These are phyloP conservation scores for Euphrasia arctica DNA, from an alignment of 305 asterid genomes.

Conservation along the genomic window DNA sequence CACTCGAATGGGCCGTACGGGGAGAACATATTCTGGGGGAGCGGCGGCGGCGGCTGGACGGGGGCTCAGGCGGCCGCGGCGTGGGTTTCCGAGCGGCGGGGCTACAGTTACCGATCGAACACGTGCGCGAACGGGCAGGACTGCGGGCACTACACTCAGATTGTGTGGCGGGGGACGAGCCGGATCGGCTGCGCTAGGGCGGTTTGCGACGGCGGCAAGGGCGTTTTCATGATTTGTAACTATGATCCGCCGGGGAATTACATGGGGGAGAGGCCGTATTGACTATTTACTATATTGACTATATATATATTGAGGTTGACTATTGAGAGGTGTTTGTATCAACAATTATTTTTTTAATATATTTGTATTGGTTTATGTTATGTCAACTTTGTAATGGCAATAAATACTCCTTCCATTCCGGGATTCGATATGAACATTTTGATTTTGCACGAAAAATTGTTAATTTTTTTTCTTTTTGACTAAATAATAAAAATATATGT, in stretches of 20 bases:
- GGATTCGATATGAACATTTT: no score
- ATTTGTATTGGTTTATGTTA: no score
- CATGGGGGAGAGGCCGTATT: conserved; percentile 68
- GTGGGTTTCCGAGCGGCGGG: conserved; percentile 63
- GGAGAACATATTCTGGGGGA: conserved; percentile 82
- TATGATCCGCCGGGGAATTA: conserved; percentile 80
- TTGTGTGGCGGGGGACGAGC: conserved; percentile 63
- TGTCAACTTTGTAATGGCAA: no score
- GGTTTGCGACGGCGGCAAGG: conserved; percentile 45
- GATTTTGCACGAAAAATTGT: no score
- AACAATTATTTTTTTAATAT: no score
- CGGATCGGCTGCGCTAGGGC: conserved; percentile 71
- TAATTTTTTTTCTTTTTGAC: no score
- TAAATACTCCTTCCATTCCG: no score
- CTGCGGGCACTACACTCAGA: conserved; percentile 86
- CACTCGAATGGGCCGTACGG: conserved; percentile 79
- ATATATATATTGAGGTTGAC: neutral
- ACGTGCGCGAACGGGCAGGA: conserved; percentile 49
- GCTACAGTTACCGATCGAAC: conserved; percentile 49
- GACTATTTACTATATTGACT: conserved; percentile 12
- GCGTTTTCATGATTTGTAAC: conserved; percentile 75
- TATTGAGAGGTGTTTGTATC: no score
- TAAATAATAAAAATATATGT: no score
- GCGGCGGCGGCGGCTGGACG: conserved; percentile 58
- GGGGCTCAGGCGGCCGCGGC: conserved; percentile 60